These are phyloP conservation scores for Meyerozyma sp. DNA, from an alignment of 1,139 yeast genomes.

Conservation along the genomic window DNA sequence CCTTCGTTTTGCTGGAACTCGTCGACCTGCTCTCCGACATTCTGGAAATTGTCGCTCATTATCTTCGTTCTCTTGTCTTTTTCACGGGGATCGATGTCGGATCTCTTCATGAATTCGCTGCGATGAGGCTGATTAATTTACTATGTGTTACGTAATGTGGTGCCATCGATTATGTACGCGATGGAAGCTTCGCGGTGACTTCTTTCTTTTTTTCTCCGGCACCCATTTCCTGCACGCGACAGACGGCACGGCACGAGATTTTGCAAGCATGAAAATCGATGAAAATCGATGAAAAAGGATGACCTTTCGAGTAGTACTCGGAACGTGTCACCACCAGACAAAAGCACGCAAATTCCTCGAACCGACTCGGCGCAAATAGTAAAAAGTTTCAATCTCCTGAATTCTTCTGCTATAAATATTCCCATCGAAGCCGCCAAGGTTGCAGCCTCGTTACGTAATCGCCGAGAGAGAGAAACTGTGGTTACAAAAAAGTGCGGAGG, in stretches of 20 bases:
- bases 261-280: too few species aligned
- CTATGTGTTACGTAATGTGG: background rate
- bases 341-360: too few species aligned
- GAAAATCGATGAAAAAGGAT: too few species aligned
- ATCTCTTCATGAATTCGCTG: background rate
- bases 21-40: conserved; percentile 12
- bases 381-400: too few species aligned
- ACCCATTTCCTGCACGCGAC: too few species aligned
- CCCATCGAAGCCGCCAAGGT: background rate
- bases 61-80: background rate
- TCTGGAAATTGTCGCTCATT: conserved; percentile 6
- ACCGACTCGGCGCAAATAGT: too few species aligned
- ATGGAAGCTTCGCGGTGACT: background rate
- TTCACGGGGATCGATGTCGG: background rate
- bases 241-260: too few species aligned
- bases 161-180: background rate
- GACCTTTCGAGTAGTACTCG: too few species aligned
- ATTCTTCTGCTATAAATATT: background rate
- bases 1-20: conserved; percentile 9
- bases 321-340: too few species aligned
- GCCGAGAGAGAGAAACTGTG: background rate
- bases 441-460: background rate
- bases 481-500: background rate
- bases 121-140: background rate
- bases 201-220: too few species aligned